A percentile compares a stretch with the other conserved stretches of the same genome.
Evolutionary conservation across 306 rosid species (phyloP).

Genomic region (Casuarina equisetifolia): DNA sequence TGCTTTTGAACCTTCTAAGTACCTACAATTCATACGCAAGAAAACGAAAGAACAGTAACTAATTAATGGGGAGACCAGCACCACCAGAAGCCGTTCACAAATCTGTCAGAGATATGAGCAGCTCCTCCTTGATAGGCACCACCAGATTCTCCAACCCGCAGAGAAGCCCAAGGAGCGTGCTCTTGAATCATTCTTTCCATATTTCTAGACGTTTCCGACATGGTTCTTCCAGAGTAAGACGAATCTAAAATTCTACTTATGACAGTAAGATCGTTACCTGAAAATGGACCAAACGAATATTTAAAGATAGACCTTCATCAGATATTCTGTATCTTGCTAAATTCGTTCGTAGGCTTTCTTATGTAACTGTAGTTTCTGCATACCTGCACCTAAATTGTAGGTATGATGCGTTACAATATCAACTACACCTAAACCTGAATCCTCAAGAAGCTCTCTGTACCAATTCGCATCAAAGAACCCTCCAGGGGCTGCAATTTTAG

Average conservation of each 20-base stretch:
- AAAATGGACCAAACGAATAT: not conserved
- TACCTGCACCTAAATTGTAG: no score
- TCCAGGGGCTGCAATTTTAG: constrained; percentile 36
- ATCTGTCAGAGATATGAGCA: constrained; percentile 70
- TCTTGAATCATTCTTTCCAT: constrained; percentile 52
- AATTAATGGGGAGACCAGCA: constrained; percentile 26
- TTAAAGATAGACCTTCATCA: not conserved
- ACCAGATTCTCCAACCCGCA: constrained; percentile 98
- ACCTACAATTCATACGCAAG: constrained; percentile 47
- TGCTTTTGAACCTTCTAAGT: not conserved
- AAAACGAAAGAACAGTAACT: constrained; percentile 11
- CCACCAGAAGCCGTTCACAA: constrained; percentile 92
- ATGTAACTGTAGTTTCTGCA: no score
- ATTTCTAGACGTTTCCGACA: constrained; percentile 42
- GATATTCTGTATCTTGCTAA: no score
- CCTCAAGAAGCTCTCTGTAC: no score
- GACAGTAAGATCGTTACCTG: constrained; percentile 68
- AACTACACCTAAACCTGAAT: no score
- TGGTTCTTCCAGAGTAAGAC: constrained; percentile 38
- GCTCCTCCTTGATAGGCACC: constrained; percentile 96
- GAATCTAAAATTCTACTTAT: constrained; percentile 67
- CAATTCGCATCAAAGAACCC: no score
- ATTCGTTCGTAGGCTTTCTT: no score
- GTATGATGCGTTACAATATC: no score
- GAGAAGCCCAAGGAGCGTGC: constrained; percentile 76